Evolutionary conservation across 805 yeast species (phyloP).

Genomic region (Babjeviella inositovora): DNA sequence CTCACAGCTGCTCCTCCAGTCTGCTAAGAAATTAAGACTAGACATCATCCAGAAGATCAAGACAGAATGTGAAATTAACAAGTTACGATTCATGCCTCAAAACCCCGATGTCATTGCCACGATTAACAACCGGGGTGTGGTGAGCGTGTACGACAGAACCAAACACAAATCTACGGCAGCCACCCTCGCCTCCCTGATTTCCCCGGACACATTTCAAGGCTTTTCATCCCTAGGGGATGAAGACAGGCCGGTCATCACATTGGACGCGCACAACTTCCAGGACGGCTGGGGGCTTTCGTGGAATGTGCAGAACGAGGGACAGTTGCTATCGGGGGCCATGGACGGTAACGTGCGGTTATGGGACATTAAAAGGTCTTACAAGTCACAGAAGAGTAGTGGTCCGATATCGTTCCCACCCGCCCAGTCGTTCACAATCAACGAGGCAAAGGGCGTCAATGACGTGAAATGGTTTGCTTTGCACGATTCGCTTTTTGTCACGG

Average conservation of each 20-base stretch:
- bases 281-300: slow-evolving; percentile 68
- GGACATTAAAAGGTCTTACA: slow-evolving; percentile 37
- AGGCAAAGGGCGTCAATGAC: slow-evolving; percentile 47
- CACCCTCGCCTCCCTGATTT: no score
- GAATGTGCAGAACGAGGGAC: slow-evolving; percentile 51
- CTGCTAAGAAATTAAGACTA: slow-evolving; percentile 17
- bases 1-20: slow-evolving; percentile 12
- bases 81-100: slow-evolving; percentile 63
- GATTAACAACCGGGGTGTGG: slow-evolving; percentile 47
- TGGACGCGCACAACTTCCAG: slow-evolving; percentile 12
- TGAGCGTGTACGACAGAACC: slow-evolving; percentile 66
- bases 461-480: slow-evolving; percentile 54
- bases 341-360: slow-evolving; percentile 51
- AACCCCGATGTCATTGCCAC: slow-evolving; percentile 75
- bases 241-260: no score
- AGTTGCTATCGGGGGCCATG: slow-evolving; percentile 40
- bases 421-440: slow-evolving; percentile 1
- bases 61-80: slow-evolving; percentile 60
- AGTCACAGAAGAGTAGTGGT: slow-evolving; percentile 6
- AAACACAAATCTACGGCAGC: no score
- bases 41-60: slow-evolving; percentile 40
- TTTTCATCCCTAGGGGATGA: slow-evolving; percentile 11
- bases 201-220: slow-evolving; percentile 10
- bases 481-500: slow-evolving; percentile 42
- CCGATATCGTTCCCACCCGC: no score